phyloP scores from a whole-genome alignment of 495 filamentous ascomycete species.

The Hypoxylon intermedium region DNA sequence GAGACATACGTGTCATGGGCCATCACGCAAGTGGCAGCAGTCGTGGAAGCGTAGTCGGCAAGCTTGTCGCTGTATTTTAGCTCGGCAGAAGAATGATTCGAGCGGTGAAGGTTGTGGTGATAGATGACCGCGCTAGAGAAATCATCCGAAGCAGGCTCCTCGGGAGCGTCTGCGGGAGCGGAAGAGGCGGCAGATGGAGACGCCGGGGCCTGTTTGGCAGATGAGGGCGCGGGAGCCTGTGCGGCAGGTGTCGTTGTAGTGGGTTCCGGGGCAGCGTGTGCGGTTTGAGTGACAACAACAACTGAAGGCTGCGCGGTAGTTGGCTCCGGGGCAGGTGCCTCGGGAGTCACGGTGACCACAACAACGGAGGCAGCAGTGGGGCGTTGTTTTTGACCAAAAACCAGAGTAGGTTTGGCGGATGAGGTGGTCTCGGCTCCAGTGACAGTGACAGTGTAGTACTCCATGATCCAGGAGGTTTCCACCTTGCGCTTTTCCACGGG shows the following conservation, averaged over 20 bases:
- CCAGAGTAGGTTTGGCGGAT: constrained; percentile 31
- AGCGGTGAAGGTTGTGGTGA: constrained; percentile 87
- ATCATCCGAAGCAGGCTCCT: constrained; percentile 30
- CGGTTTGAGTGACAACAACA: constrained; percentile 36
- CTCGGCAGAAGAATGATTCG: constrained; percentile 74
- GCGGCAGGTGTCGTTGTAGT: constrained; percentile 2
- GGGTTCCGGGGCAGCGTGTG: constrained; percentile 17
- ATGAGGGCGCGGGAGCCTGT: constrained; percentile 1
- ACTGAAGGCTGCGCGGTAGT: constrained; percentile 7
- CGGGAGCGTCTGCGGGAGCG: constrained; percentile 19
- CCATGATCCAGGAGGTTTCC: constrained; percentile 61
- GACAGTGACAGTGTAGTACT: constrained; percentile 68
- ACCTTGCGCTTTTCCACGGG: constrained; percentile 65
- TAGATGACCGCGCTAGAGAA: constrained; percentile 62
- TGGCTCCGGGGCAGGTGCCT: constrained; percentile 18
- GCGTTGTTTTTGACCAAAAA: constrained; percentile 17
- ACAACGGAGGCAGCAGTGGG: constrained; percentile 1
- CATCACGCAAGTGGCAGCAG: constrained; percentile 68
- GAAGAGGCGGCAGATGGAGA: background rate
- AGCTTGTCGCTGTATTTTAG: constrained; percentile 69
- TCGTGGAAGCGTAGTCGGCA: constrained; percentile 63
- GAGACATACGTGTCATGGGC: constrained; percentile 75
- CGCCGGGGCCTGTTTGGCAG: too few species aligned
- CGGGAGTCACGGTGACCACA: constrained; percentile 31
- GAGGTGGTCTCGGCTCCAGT: constrained; percentile 44